These are phyloP conservation scores for Colletotrichum sidae DNA, from an alignment of 2,329 filamentous ascomycete genomes.

Conservation along the genomic window DNA sequence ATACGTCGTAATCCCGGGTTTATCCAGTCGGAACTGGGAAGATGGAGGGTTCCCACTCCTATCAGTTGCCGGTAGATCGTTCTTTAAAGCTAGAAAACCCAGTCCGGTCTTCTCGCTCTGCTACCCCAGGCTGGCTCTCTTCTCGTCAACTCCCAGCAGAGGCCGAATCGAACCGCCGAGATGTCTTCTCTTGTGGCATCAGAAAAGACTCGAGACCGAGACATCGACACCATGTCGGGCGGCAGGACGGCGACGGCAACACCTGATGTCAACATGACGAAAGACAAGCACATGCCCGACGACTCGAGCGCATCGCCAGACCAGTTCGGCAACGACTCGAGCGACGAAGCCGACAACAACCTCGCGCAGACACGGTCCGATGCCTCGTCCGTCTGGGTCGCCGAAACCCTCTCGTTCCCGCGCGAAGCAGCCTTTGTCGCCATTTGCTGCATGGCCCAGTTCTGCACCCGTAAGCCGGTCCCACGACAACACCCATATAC, in stretches of 20 bases:
- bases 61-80: slow-evolving; percentile 23
- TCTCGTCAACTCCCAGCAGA: not conserved
- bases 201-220: slow-evolving; percentile 17
- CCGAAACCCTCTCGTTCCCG: slow-evolving; percentile 36
- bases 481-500: too few relatives aligned
- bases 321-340: slow-evolving; percentile 1
- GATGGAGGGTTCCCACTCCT: slow-evolving; percentile 13
- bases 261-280: slow-evolving; percentile 21
- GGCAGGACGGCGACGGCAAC: slow-evolving; percentile 28
- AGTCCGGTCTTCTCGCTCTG: not conserved
- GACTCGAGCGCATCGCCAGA: slow-evolving; percentile 15
- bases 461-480: slow-evolving; percentile 25
- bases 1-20: too few relatives aligned
- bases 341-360: slow-evolving; percentile 1
- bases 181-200: slow-evolving; percentile 23
- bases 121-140: not conserved
- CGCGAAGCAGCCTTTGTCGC: slow-evolving; percentile 53
- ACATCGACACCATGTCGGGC: slow-evolving; percentile 7
- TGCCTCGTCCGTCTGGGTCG: slow-evolving; percentile 19
- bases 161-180: not conserved
- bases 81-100: slow-evolving; percentile 7
- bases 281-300: slow-evolving; percentile 12
- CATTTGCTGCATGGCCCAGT: slow-evolving; percentile 55
- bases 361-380: slow-evolving; percentile 21
- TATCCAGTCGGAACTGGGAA: slow-evolving; percentile 7